Base-by-base conservation (phyloP, 129 eudicot genomes). In the Apium graveolens region DNA sequence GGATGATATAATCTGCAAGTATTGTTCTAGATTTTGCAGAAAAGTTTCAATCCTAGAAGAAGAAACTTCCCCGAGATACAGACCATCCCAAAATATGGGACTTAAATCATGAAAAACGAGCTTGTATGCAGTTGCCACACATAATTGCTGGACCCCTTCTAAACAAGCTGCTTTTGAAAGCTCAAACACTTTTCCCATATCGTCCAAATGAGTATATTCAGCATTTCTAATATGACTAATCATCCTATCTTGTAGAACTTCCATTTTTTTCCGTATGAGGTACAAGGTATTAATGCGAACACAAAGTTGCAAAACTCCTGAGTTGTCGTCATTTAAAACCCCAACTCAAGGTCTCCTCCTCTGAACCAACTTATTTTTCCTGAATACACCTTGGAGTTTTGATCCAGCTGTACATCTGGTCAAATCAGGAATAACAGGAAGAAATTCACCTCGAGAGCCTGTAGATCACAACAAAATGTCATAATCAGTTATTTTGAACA, bases 351-450 rank as follows among this genome's bases (percentile, higher is more conserved):
- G 85, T 63, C 82, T 90, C 79, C 82, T 86, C 77, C 81, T 89
- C 76, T 91, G 96, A 21, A 83, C 27, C 1, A 94, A 43, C 79
- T 96, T 96, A 35, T 96, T 95, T 85, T 96, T 92, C 83, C 91
- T 92, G 72, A 86, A 90, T 31, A 90, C 94, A 46, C 94, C 88
- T 26, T 86, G 86, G 75, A 92, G 89, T 41, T 90, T 91, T 51
- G 93, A 69, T 53, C 79, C 92, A 1, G 83, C 81, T 39, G 94
- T 81, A 76, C 97, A 96, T 81, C 99, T 71, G 49, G 99, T 96
- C 80, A 96, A 77, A 62, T 96, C 97, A 2, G 97, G 99, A 94
- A 96, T 90, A 8, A 91, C 86, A 21, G 99, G 99, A 42, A 92
- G 78, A 74, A 79, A 92, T 11, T 87, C 88, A 42, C 75, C 90